Base-by-base conservation (phyloP, 257 asterid genomes). In the Solanum clarkiae region DNA sequence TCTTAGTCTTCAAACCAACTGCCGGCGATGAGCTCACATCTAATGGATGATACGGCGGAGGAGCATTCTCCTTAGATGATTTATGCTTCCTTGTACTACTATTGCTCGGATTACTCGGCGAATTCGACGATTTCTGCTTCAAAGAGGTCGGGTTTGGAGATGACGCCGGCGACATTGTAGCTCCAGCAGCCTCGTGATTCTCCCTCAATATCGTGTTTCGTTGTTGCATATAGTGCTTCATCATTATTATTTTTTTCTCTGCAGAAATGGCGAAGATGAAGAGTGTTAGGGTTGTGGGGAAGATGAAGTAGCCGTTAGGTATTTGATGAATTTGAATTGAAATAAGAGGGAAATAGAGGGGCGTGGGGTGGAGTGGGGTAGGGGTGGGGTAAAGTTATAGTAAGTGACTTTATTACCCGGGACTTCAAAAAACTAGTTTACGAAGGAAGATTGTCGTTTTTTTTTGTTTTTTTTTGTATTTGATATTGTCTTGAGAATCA, bases 21-120 rank as follows among this genome's bases (percentile, higher is more conserved):
- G 93, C 81, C 5, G 90, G 91, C 17, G 91, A 83, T 10, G 69
- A 42, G 81, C 59, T 66, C 44, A 70, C 55, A 83, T 87, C 88
- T 49, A 86, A 29, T 16, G 15, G 82, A 29, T 77, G 63, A 77
- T 77, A 49, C 5, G 15, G 60, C 62, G 98, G 98, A 44, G 97
- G 97, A 13, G 98, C 97, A 80, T 96, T 96, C 88, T 96, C 99
- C 83, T 95, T 94, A 10, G 91, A 88, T 36, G 90, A 86, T 92
- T 91, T 95, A 10, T 77, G 20, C 88, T 91, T 94, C 88, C 97
- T 92, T 36, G 49, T 16, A 26, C 18, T 53, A 8, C 4, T 77
- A 26, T 44, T 75, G 56, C 36, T 74, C 44, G 56, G 36, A 6
- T 75, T 75, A 16, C 80, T 89, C 7, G 94, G 91, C 3, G 92